A percentile compares a stretch with the other conserved stretches of the same genome.
Evolutionary conservation across 2,329 filamentous ascomycete genomes (phyloP).

Genomic region (Spiromastix sp.): DNA sequence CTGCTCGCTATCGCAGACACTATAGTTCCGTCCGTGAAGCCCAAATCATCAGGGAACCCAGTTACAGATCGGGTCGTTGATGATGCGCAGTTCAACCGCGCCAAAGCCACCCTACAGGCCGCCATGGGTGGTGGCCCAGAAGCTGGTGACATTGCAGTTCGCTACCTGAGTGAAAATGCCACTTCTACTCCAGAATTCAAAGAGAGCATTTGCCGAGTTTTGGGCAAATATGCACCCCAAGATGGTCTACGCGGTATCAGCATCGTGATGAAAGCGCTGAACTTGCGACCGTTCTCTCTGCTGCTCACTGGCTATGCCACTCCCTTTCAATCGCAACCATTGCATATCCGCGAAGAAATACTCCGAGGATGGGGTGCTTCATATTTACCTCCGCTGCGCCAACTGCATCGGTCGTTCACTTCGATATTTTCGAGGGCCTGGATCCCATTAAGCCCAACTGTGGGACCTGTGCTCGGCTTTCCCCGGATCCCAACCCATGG

Average conservation of each 20-base stretch:
- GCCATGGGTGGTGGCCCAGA: conserved; percentile 22
- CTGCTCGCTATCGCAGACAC: conserved; percentile 48
- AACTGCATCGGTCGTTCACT: conserved; percentile 39
- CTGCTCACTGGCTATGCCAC: conserved; percentile 47
- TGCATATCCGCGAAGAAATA: conserved; percentile 44
- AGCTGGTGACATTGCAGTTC: conserved; percentile 26
- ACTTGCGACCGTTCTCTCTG: conserved; percentile 45
- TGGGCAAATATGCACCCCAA: conserved; percentile 40
- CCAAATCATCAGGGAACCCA: conserved; percentile 24
- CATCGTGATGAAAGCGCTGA: conserved; percentile 44
- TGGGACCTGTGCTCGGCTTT: conserved; percentile 42
- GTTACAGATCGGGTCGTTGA: conserved; percentile 27
- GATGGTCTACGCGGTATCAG: conserved; percentile 40
- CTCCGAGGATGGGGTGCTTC: conserved; percentile 44
- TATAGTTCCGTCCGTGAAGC: conserved; percentile 44
- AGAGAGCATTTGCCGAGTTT: conserved; percentile 36
- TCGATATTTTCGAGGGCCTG: conserved; percentile 43
- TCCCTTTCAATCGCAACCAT: conserved; percentile 44
- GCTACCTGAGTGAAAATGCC: conserved; percentile 39
- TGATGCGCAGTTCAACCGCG: conserved; percentile 21
- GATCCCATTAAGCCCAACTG: conserved; percentile 41
- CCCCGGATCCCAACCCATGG: conserved; percentile 46
- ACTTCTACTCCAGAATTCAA: conserved; percentile 41
- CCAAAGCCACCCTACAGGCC: conserved; percentile 8
- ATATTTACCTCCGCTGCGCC: conserved; percentile 42